phyloP scores from a whole-genome alignment of 1,284 basidiomycete species.

The Somion occarium region DNA sequence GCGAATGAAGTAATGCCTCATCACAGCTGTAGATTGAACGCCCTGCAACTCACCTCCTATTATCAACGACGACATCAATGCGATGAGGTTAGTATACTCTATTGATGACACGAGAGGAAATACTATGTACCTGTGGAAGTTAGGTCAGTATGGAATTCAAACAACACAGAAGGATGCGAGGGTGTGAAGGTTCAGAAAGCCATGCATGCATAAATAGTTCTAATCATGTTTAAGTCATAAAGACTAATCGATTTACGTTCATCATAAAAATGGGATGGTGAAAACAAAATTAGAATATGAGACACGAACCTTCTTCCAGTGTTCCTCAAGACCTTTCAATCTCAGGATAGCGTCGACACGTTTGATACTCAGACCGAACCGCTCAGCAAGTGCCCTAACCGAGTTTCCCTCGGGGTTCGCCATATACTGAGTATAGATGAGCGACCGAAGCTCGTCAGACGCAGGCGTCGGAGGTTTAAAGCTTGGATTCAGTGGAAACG shows the following conservation, averaged over 20 bases:
- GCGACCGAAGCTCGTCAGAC: constrained; percentile 51
- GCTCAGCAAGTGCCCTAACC: constrained; percentile 55
- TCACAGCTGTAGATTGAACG: too few relatives aligned
- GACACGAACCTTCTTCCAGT: constrained; percentile 63
- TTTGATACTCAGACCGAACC: constrained; percentile 62
- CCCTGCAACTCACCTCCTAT: constrained; percentile 30
- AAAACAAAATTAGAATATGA: constrained; percentile 18
- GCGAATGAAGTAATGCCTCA: constrained; percentile 63
- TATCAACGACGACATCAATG: constrained; percentile 3
- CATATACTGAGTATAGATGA: constrained; percentile 56
- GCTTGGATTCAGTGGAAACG: constrained; percentile 78
- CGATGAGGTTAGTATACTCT: constrained; percentile 9
- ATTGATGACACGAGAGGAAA: background rate
- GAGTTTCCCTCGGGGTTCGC: constrained; percentile 49
- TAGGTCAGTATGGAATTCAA: background rate
- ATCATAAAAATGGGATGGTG: constrained; percentile 39
- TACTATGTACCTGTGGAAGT: background rate
- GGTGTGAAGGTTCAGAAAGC: constrained; percentile 41
- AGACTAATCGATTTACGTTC: constrained; percentile 81
- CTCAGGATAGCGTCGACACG: constrained; percentile 77
- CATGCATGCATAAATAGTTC: constrained; percentile 36
- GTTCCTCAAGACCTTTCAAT: constrained; percentile 69
- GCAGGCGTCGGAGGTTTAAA: constrained; percentile 76
- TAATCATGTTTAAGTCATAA: constrained; percentile 73
- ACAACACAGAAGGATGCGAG: too few relatives aligned